Evolutionary conservation across 257 asterid genomes (phyloP), one percentile per base, ranked within the genome.

Genomic region (Nyctanthes arbortristis): DNA sequence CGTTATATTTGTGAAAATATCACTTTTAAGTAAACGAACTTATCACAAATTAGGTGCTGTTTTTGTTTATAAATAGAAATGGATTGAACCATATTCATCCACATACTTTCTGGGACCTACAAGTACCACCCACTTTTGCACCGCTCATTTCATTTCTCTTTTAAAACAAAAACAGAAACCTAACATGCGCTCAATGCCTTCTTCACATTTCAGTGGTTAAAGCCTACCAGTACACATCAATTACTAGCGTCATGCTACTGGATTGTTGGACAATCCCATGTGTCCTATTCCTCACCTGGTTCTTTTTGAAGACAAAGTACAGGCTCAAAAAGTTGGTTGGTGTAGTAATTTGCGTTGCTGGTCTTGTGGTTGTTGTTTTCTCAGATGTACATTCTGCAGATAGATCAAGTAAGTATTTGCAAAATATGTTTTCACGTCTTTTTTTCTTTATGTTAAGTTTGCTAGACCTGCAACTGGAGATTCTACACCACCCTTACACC

Each of bases 181-280:
- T n/a, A n/a, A n/a, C n/a, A n/a, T n/a, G n/a, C n/a, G n/a, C n/a
- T 43, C 52, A 6, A 59, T 20, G 65, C 8, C 71, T n/a, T 65
- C 71, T 60, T 74, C 43, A 56, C 55, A 29, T 75, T 22, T 74
- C 85, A 93, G 98, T 93, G 81, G 98, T 93, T 69, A 93, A 93
- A 87, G 89, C 98, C 16, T 93, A 93, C 72, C 98, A 93, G 78
- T 93, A 93, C 73, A 93, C 98, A 16, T 88, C 98, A 59, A 75
- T 93, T 71, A 93, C 96, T 58, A 93, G 98, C 29, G 91, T 93
- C 58, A 93, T 90, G 98, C 88, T 93, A 73, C 86, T 93, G 78
- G 96, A 90, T 79, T 93, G 98, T 77, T 93, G 98, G 98, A 65
- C 98, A 49, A 93, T 90, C 72, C 98, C 98, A 0, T 93, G 96